Evolutionary conservation across 345 rosid species (phyloP).

Genomic region (Brassica nigra): DNA sequence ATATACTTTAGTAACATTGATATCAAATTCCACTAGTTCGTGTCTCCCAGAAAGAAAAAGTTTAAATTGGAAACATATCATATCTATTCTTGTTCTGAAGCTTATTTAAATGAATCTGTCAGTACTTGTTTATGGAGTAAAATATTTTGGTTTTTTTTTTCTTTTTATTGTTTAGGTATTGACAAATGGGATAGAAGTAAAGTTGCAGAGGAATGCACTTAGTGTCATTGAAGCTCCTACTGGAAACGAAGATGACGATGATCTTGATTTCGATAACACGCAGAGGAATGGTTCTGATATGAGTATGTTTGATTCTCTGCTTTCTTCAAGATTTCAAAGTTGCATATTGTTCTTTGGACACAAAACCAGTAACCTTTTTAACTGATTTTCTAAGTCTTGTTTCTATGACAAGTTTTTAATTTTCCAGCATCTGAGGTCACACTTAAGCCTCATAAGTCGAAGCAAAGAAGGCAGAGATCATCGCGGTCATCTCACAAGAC

Average conservation of each 20-base stretch:
- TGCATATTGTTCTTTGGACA: constrained; percentile 9
- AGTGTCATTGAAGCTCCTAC: constrained; percentile 94
- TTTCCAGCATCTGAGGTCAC: constrained; percentile 49
- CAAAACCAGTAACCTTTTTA: background rate
- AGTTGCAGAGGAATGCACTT: constrained; percentile 97
- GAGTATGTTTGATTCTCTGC: constrained; percentile 51
- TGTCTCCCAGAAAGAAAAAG: constrained; percentile 25
- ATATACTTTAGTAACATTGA: background rate
- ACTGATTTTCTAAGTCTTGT: constrained; percentile 11
- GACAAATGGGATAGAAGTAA: constrained; percentile 96
- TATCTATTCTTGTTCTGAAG: constrained; percentile 18
- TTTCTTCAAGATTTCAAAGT: background rate
- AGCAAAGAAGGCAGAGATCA: constrained; percentile 58
- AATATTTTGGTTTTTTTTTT: constrained; percentile 10
- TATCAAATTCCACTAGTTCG: constrained; percentile 25
- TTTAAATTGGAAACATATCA: background rate
- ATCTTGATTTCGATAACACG: constrained; percentile 61
- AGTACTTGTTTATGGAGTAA: constrained; percentile 22
- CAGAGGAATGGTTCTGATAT: constrained; percentile 66
- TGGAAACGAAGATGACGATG: constrained; percentile 93
- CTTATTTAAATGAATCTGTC: constrained; percentile 23
- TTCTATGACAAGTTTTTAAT: constrained; percentile 39
- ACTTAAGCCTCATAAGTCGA: constrained; percentile 64
- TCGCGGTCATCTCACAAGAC: constrained; percentile 62
- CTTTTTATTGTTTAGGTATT: constrained; percentile 57